These are phyloP conservation scores for Solanum tarapatanum DNA, from an alignment of 257 asterid genomes.

Conservation along the genomic window DNA sequence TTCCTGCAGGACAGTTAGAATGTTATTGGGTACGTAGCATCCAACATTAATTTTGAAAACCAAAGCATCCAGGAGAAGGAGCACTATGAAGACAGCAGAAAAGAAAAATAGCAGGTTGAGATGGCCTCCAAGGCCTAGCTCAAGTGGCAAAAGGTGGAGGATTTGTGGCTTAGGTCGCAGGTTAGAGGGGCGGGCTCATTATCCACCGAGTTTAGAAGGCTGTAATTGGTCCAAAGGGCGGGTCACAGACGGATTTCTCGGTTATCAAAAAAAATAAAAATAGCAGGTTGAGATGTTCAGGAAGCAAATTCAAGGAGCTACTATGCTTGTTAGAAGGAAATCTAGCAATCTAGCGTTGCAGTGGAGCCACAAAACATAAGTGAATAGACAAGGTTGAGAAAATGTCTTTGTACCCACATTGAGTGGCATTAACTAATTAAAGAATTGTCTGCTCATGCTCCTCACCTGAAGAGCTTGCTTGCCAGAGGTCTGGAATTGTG, in stretches of 20 bases:
- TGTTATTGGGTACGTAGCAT: not conserved
- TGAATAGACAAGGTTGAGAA: not conserved
- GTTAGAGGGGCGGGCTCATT: too few species aligned
- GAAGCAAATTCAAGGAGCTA: not conserved
- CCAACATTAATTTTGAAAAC: not conserved
- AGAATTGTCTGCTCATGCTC: not conserved
- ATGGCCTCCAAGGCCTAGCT: too few species aligned
- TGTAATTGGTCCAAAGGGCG: too few species aligned
- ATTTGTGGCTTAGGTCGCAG: too few species aligned
- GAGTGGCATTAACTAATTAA: not conserved
- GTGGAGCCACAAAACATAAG: not conserved
- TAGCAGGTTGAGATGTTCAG: not conserved
- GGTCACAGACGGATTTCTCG: too few species aligned
- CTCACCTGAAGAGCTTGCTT: constrained; percentile 91
- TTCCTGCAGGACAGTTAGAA: constrained; percentile 47
- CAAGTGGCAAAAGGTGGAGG: too few species aligned
- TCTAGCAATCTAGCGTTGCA: not conserved
- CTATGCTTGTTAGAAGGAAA: not conserved
- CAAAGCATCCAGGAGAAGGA: not conserved
- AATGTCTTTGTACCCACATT: not conserved
- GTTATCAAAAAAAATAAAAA: too few species aligned
- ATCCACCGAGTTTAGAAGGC: too few species aligned
- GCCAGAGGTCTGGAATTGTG: constrained; percentile 92
- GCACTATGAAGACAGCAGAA: not conserved
- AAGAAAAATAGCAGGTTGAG: not conserved